Base-by-base conservation (phyloP, 2,329 filamentous ascomycete genomes). In the Aspergillus glaucus region DNA sequence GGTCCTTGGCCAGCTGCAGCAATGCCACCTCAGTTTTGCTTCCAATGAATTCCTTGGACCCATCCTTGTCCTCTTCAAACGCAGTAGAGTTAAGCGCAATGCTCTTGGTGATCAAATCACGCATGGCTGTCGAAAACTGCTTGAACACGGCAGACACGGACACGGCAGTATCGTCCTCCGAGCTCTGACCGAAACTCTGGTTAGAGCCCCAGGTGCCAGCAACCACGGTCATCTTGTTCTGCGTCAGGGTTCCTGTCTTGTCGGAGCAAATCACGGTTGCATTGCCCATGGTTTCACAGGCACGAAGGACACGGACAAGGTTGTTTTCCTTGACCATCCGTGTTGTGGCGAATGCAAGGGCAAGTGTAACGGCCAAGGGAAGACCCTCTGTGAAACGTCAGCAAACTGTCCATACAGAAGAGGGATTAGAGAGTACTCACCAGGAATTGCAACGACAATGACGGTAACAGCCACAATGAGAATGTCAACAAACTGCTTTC, bases 201-300 rank as follows among this genome's bases (percentile, higher is more conserved):
- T 73, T 74, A 12, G 76, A 77, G 26, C 85, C 85, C 37, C 88
- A 68, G 4, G 84, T 83, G 6, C 85, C 86, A 22, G 86, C 83
- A 26, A 90, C 86, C 1, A 89, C 85, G 0, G 83, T 86, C 84
- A 87, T 87, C 65, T 83, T 82, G 62, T 87, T 87, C 50, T 86
- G 84, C 0, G 85, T 88, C 15, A 88, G 69, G 4, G 85, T 88
- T 44, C 85, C 85, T 1, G 85, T 88, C 68, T 88, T 88, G 65
- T 88, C 87, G 3, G 87, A 90, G 67, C 87, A 92, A 32, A 92
- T 85, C 0, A 86, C 86, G 1, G 84, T 87, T 6, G 85, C 86
- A 60, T 88, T 89, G 46, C 86, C 86, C 86, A 89, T 89, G 42
- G 87, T 87, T 66, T 89, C 86, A 59, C 86, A 89, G 19, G 86